phyloP scores from a whole-genome alignment of 2,329 filamentous ascomycete species.

The Fusarium coicis region DNA sequence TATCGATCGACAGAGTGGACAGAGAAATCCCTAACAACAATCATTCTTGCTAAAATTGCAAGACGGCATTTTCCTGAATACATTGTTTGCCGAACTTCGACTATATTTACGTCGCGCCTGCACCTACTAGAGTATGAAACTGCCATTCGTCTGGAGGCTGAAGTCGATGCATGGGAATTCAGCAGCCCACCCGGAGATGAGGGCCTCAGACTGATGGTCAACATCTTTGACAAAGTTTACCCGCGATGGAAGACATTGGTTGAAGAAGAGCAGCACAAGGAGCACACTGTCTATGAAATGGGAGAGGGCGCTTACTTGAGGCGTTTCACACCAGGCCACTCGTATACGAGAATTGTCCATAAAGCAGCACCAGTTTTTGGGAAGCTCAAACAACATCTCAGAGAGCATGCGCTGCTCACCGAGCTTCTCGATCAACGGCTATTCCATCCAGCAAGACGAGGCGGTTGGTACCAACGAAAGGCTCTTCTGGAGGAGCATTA shows the following conservation, averaged over 20 bases:
- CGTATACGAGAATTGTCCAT: conserved; percentile 92
- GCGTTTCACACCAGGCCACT: conserved; percentile 89
- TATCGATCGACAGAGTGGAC: conserved; percentile 98
- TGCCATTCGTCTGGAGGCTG: conserved; percentile 82
- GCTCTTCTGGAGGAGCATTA: conserved; percentile 96
- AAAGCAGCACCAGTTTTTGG: conserved; percentile 85
- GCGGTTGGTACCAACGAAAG: conserved; percentile 95
- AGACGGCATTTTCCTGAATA: conserved; percentile 89
- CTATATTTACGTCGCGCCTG: conserved; percentile 83
- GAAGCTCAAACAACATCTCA: conserved; percentile 81
- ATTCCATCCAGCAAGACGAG: conserved; percentile 86
- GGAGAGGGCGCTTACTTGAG: conserved; percentile 90
- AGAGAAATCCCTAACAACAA: conserved; percentile 93
- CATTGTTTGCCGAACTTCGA: conserved; percentile 87
- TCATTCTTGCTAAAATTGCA: conserved; percentile 92
- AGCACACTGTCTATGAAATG: conserved; percentile 79
- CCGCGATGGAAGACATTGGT: conserved; percentile 83
- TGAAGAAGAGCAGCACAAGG: conserved; percentile 79
- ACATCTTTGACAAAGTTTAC: conserved; percentile 79
- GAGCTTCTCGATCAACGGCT: conserved; percentile 83
- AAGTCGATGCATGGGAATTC: conserved; percentile 86
- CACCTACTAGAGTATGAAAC: conserved; percentile 90
- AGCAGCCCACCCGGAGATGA: conserved; percentile 75
- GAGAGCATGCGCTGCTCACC: conserved; percentile 78
- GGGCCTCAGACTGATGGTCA: conserved; percentile 73